Evolutionary conservation across 108 stramenopile genomes (phyloP).

Genomic region (Pseudonitzschia multiseries): DNA sequence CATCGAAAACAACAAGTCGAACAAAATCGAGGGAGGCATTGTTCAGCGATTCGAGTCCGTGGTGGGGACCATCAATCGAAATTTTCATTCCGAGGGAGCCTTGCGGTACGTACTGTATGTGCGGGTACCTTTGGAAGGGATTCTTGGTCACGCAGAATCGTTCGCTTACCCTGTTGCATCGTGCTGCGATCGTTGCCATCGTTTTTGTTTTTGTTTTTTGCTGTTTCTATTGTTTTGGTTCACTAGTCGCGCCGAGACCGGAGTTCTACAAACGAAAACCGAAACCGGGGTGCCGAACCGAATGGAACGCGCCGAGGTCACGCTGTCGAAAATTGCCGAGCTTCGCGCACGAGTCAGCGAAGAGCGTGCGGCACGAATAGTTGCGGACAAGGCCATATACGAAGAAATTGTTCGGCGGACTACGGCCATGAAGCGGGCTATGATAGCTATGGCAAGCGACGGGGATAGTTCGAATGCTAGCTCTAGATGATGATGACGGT

Average conservation of each 20-base stretch:
- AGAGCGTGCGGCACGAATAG: slow-evolving; percentile 29
- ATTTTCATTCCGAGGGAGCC: slow-evolving; percentile 32
- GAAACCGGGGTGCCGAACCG: slow-evolving; percentile 27
- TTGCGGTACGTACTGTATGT: background rate
- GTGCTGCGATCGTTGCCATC: too few relatives aligned
- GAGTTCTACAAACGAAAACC: slow-evolving; percentile 12
- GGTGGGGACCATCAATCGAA: slow-evolving; percentile 29
- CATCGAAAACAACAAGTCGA: slow-evolving; percentile 53
- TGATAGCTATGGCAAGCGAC: slow-evolving; percentile 28
- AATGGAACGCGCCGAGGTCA: slow-evolving; percentile 28
- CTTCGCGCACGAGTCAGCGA: slow-evolving; percentile 28
- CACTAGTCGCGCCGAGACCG: slow-evolving; percentile 11
- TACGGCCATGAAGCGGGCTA: slow-evolving; percentile 28
- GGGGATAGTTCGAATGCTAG: slow-evolving; percentile 2
- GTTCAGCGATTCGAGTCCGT: slow-evolving; percentile 48
- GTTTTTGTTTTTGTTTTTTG: background rate
- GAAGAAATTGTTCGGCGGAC: slow-evolving; percentile 23
- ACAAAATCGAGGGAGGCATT: slow-evolving; percentile 60
- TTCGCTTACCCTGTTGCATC: too few relatives aligned
- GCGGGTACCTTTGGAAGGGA: too few relatives aligned
- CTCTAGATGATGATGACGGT: background rate
- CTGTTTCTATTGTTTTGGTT: background rate
- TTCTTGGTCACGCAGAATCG: too few relatives aligned
- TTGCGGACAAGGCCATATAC: slow-evolving; percentile 19
- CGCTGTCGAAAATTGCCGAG: slow-evolving; percentile 28